Evolutionary conservation across 2,329 filamentous ascomycete species (phyloP).

Genomic region (Colletotrichum phormii): DNA sequence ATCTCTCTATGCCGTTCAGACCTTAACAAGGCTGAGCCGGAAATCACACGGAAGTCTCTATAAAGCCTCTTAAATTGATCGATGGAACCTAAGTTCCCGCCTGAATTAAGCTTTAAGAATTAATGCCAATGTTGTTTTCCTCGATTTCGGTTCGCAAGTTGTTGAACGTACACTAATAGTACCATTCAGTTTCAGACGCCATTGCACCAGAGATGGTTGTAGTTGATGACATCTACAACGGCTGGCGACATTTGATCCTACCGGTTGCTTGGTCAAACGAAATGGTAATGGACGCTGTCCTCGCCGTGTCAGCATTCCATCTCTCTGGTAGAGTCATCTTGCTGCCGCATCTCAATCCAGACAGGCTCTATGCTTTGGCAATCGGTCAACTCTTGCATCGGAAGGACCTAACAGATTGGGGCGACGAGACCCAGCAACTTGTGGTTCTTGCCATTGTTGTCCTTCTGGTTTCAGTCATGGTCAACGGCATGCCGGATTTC

Average conservation of each 20-base stretch:
- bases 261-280: slow-evolving; percentile 39
- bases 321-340: slow-evolving; percentile 5
- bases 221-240: slow-evolving; percentile 38
- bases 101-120: slow-evolving; percentile 23
- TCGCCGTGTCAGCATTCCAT: slow-evolving; percentile 43
- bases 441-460: slow-evolving; percentile 40
- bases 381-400: not conserved
- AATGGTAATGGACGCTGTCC: slow-evolving; percentile 42
- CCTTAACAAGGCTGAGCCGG: not conserved
- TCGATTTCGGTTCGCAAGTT: too few relatives aligned
- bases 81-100: too few relatives aligned
- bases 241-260: slow-evolving; percentile 39
- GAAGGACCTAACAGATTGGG: not conserved
- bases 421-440: slow-evolving; percentile 1
- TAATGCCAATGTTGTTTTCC: too few relatives aligned
- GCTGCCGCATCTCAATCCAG: not conserved
- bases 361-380: not conserved
- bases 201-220: slow-evolving; percentile 42
- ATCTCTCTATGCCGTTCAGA: not conserved
- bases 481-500: slow-evolving; percentile 44
- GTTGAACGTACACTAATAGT: too few relatives aligned
- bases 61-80: not conserved
- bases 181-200: slow-evolving; percentile 37
- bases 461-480: slow-evolving; percentile 40
- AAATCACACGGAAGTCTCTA: not conserved